Evolutionary conservation across 2,329 filamentous ascomycete species (phyloP).

Genomic region (Paraconiothyrium brasiliense): DNA sequence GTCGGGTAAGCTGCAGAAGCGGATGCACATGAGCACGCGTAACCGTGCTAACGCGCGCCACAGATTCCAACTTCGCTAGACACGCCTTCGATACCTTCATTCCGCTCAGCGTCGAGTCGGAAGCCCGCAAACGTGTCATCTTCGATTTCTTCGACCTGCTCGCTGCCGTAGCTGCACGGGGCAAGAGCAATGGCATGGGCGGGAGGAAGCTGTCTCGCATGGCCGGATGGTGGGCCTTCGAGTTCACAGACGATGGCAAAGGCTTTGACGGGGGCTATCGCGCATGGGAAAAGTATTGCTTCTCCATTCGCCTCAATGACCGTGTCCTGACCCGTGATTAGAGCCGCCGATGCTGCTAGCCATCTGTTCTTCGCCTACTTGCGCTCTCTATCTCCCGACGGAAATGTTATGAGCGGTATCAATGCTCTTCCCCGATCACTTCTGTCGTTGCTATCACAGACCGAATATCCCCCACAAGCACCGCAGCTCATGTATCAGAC

Average conservation of each 20-base stretch:
- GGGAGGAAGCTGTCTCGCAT: constrained; percentile 93
- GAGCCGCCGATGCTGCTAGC: constrained; percentile 92
- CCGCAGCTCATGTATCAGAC: constrained; percentile 79
- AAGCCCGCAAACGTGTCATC: constrained; percentile 85
- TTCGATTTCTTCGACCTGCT: constrained; percentile 97
- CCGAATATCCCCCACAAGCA: constrained; percentile 88
- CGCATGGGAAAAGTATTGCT: constrained; percentile 78
- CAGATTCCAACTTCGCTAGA: constrained; percentile 89
- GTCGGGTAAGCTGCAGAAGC: constrained; percentile 68
- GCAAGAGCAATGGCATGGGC: constrained; percentile 90
- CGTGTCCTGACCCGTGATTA: constrained; percentile 54
- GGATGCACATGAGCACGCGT: constrained; percentile 17
- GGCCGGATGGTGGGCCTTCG: constrained; percentile 99
- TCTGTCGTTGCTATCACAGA: constrained; percentile 88
- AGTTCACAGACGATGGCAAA: constrained; percentile 83
- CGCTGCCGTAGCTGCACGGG: constrained; percentile 88
- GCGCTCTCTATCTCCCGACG: constrained; percentile 84
- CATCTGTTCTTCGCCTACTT: constrained; percentile 99
- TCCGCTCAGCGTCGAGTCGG: constrained; percentile 88
- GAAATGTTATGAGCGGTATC: constrained; percentile 77
- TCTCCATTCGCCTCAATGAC: background rate
- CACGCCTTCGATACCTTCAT: constrained; percentile 98
- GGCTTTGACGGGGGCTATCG: constrained; percentile 96
- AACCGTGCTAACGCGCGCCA: constrained; percentile 29
- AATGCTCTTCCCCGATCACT: constrained; percentile 88